Evolutionary conservation across 2,329 filamentous ascomycete species (phyloP).

Genomic region (Elsinoe batatas): DNA sequence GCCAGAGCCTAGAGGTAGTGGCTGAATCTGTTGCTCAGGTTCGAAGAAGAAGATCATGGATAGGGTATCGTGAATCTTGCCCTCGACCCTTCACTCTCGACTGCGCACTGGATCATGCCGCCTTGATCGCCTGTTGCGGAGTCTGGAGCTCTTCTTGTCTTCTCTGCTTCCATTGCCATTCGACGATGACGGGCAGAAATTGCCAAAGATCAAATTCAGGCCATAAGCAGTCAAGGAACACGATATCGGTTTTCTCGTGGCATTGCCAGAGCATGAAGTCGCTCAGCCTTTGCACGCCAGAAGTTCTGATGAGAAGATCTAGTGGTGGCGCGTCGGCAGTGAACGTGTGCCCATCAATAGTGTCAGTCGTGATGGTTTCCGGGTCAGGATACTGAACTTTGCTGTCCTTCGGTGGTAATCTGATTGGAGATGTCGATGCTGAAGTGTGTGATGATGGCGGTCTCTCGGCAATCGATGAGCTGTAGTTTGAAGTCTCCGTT

Average conservation of each 20-base stretch:
- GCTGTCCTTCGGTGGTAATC: slow-evolving; percentile 27
- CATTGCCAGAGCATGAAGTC: slow-evolving; percentile 99
- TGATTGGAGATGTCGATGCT: slow-evolving; percentile 30
- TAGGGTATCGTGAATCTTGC: not conserved
- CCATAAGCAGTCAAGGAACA: slow-evolving; percentile 88
- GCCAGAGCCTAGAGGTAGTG: slow-evolving; percentile 49
- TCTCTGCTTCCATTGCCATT: slow-evolving; percentile 63
- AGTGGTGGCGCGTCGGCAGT: slow-evolving; percentile 77
- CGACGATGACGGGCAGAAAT: slow-evolving; percentile 82
- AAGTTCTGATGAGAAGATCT: slow-evolving; percentile 85
- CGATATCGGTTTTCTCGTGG: slow-evolving; percentile 82
- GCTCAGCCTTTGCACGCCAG: slow-evolving; percentile 81
- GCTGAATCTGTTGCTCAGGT: slow-evolving; percentile 41
- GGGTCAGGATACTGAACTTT: slow-evolving; percentile 54
- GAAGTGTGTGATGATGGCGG: slow-evolving; percentile 30
- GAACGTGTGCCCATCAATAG: slow-evolving; percentile 76
- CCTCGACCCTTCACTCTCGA: not conserved
- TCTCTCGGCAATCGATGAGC: slow-evolving; percentile 18
- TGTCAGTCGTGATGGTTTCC: slow-evolving; percentile 76
- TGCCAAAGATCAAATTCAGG: slow-evolving; percentile 92
- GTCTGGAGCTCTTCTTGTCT: slow-evolving; percentile 29
- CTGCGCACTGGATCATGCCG: not conserved
- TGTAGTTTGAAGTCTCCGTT: slow-evolving; percentile 15
- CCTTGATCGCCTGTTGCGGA: not conserved
- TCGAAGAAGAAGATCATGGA: not conserved